Percentiles rank a stretch among this genome's conserved stretches.
phyloP scores from a whole-genome alignment of 1,284 basidiomycete species.

The Ustilago cynodontis region DNA sequence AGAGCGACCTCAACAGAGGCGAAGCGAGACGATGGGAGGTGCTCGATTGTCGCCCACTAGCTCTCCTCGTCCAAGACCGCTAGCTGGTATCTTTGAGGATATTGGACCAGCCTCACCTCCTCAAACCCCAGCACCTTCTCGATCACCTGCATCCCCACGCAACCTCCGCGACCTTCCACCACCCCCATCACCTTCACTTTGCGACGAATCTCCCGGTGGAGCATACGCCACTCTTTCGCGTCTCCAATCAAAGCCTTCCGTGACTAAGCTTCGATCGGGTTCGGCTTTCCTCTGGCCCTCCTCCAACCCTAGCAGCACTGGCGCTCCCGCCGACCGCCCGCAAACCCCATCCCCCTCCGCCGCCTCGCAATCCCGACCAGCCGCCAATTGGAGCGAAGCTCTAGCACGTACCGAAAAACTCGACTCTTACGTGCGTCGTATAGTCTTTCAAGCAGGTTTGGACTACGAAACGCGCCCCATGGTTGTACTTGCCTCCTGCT shows the following conservation, averaged over 20 bases:
- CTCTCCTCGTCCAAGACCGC: constrained; percentile 36
- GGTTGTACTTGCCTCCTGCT: constrained; percentile 80
- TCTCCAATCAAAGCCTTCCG: constrained; percentile 36
- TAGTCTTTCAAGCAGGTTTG: constrained; percentile 87
- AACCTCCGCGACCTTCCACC: constrained; percentile 19
- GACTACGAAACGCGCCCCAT: constrained; percentile 90
- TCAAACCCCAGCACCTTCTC: constrained; percentile 13
- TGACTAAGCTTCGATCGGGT: constrained; percentile 28
- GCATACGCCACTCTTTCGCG: constrained; percentile 49
- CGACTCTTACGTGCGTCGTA: constrained; percentile 76
- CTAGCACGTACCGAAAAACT: constrained; percentile 53
- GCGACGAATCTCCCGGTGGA: constrained; percentile 33
- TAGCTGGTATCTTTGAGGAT: constrained; percentile 45
- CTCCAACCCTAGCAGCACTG: neutral
- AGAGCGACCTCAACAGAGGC: neutral
- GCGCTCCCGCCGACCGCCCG: neutral
- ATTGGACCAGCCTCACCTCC: constrained; percentile 20
- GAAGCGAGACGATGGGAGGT: constrained; percentile 3
- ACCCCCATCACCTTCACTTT: constrained; percentile 21
- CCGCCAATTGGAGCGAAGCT: constrained; percentile 66
- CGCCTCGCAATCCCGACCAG: constrained; percentile 19
- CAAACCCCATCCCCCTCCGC: neutral
- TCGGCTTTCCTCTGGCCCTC: constrained; percentile 45
- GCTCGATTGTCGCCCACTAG: constrained; percentile 17
- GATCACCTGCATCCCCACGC: constrained; percentile 22